Evolutionary conservation across 371 early-diverging fungal genomes (phyloP).

Genomic region (Nematocida ironsii): DNA sequence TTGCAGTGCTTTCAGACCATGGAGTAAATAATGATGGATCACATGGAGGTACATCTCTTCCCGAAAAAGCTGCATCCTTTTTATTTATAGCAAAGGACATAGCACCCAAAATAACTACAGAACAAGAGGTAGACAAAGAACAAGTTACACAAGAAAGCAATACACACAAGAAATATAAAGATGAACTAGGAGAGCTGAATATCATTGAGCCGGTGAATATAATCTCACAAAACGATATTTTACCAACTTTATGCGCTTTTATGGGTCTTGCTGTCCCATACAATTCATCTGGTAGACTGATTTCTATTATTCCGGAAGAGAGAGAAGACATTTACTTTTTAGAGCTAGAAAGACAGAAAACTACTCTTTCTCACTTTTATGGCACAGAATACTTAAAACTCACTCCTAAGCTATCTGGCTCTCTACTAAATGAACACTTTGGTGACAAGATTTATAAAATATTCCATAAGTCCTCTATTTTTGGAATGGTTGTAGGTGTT

Average conservation of each 20-base stretch:
- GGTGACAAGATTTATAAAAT: constrained; percentile 1
- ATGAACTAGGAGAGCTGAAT: constrained; percentile 17
- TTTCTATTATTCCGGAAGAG: constrained; percentile 56
- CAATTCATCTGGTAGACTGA: constrained; percentile 64
- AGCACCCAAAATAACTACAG: not conserved
- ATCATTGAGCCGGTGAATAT: constrained; percentile 24
- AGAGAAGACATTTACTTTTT: not conserved
- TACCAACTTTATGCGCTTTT: constrained; percentile 67
- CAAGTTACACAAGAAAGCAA: not conserved
- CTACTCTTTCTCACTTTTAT: not conserved
- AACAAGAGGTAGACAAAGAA: not conserved
- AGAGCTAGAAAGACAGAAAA: constrained; percentile 44
- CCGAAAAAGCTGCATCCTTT: constrained; percentile 72
- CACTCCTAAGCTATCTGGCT: not conserved
- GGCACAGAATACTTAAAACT: not conserved
- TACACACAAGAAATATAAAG: constrained; percentile 3
- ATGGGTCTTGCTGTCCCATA: constrained; percentile 63
- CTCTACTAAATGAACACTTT: not conserved
- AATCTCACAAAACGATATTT: constrained; percentile 69
- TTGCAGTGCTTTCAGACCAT: constrained; percentile 93
- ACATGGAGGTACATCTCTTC: constrained; percentile 87
- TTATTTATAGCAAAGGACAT: constrained; percentile 60
- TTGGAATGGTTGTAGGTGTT: constrained; percentile 29
- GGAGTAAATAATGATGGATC: constrained; percentile 95
- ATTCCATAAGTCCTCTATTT: constrained; percentile 28